Base-by-base conservation (phyloP, 2,329 filamentous ascomycete species). In the Canariomyces notabilis region DNA sequence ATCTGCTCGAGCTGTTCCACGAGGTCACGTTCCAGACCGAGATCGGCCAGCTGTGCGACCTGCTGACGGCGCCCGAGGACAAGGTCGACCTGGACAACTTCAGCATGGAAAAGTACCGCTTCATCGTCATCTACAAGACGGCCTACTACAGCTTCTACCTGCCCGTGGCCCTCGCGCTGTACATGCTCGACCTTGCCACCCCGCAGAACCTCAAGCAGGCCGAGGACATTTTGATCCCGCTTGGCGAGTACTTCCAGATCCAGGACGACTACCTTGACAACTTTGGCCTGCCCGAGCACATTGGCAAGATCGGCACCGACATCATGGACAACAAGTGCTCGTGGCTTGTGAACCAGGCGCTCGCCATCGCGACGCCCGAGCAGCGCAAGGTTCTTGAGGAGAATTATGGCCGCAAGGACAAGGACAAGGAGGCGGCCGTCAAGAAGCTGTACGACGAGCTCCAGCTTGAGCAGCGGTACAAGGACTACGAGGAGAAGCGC, bases 291-390 rank as follows among this genome's bases (percentile, higher is more conserved):
- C 89, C 93, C 32, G 82, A 89, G 61, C 80, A 89, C 62, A 93
- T 98, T 65, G 93, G 93, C 69, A 98, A 98, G 81, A 95, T 97
- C 56, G 93, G 93, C 57, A 98, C 93, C 50, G 93, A 98, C 64
- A 98, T 98, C 68, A 84, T 90, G 77, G 93, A 98, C 74, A 98
- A 98, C 80, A 98, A 98, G 79, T 98, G 93, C 78, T 94, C 88
- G 34, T 98, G 93, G 93, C 75, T 98, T 50, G 80, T 98, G 69
- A 98, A 98, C 78, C 85, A 95, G 71, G 93, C 93, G 37, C 76
- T 98, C 49, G 77, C 82, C 66, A 78, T 85, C 52, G 86, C 80
- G 55, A 90, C 79, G 2, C 82, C 88, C 1, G 89, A 91, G 66
- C 93, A 98, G 77, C 83, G 89, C 63, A 77, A 86, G 70, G 69